Evolutionary conservation across 257 asterid genomes (phyloP).

Genomic region (Ballota nigra): DNA sequence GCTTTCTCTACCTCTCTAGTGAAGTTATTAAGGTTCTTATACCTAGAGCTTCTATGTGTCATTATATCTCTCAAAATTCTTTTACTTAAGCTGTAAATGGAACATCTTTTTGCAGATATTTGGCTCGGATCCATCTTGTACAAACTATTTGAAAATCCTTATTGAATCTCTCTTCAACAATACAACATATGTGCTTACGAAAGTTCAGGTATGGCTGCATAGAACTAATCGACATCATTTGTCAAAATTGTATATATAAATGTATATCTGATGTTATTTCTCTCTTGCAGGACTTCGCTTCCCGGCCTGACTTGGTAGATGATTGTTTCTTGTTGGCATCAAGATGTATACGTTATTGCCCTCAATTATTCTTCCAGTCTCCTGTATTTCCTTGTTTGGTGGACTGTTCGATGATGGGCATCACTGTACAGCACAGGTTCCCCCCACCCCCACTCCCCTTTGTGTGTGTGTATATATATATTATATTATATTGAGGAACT

Average conservation of each 20-base stretch:
- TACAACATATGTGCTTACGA: slow-evolving; percentile 68
- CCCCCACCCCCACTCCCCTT: slow-evolving; percentile 27
- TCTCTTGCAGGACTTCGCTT: slow-evolving; percentile 60
- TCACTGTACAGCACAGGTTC: slow-evolving; percentile 97
- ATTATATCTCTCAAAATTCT: neutral
- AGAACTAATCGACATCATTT: slow-evolving; percentile 6
- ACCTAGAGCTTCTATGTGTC: slow-evolving; percentile 15
- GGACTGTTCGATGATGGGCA: slow-evolving; percentile 85
- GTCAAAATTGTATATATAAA: neutral
- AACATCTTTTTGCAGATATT: slow-evolving; percentile 57
- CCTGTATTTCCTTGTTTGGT: slow-evolving; percentile 82
- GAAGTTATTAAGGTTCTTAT: slow-evolving; percentile 87
- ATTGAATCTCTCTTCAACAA: slow-evolving; percentile 90
- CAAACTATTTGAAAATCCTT: slow-evolving; percentile 71
- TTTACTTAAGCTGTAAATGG: slow-evolving; percentile 19
- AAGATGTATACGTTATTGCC: slow-evolving; percentile 98
- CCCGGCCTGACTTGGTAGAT: slow-evolving; percentile 93
- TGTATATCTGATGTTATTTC: slow-evolving; percentile 22
- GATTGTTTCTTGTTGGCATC: slow-evolving; percentile 97
- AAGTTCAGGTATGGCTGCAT: slow-evolving; percentile 52
- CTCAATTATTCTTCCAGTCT: slow-evolving; percentile 80
- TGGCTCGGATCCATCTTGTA: slow-evolving; percentile 95
- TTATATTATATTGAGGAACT: neutral
- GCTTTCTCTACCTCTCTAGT: slow-evolving; percentile 93
- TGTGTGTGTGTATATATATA: neutral